A percentile compares a stretch with the other conserved stretches of the same genome.
Conservation (phyloP, 2,329 filamentous ascomycete genomes). For the Tolypocladium paradoxum region DNA sequence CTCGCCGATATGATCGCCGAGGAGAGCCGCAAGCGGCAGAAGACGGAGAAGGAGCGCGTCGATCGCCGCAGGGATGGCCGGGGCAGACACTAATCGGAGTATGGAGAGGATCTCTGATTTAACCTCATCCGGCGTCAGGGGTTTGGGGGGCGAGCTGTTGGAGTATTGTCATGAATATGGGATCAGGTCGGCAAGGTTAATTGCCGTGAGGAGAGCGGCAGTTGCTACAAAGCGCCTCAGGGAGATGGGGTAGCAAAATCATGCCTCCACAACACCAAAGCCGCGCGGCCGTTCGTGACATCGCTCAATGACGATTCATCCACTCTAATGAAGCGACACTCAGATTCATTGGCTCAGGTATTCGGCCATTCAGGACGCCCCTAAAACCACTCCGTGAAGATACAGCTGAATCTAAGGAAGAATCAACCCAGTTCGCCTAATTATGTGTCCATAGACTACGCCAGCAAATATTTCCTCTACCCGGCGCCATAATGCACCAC, state of each 20-base stretch:
- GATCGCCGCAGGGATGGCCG: conserved; percentile 51
- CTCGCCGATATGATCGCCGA: conserved; percentile 92
- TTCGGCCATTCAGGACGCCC: neutral
- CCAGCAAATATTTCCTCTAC: neutral
- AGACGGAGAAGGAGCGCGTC: conserved; percentile 72
- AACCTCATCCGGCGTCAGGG: neutral
- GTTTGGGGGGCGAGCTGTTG: neutral
- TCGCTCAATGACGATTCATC: neutral
- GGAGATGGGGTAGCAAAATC: neutral
- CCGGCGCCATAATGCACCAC: neutral
- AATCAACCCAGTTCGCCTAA: neutral
- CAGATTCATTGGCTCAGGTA: neutral
- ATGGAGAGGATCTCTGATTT: neutral
- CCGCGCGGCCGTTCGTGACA: neutral
- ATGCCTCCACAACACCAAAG: neutral
- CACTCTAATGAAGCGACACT: neutral
- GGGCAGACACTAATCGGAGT: conserved; percentile 31
- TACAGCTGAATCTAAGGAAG: neutral
- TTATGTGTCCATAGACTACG: neutral
- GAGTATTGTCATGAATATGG: neutral
- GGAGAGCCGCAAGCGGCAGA: conserved; percentile 82
- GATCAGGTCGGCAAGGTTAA: neutral
- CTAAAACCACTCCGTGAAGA: neutral
- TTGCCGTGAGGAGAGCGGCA: neutral
- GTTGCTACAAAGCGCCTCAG: neutral